Base-by-base conservation (phyloP, 208 protist genomes). In the Leishmania arabica region DNA sequence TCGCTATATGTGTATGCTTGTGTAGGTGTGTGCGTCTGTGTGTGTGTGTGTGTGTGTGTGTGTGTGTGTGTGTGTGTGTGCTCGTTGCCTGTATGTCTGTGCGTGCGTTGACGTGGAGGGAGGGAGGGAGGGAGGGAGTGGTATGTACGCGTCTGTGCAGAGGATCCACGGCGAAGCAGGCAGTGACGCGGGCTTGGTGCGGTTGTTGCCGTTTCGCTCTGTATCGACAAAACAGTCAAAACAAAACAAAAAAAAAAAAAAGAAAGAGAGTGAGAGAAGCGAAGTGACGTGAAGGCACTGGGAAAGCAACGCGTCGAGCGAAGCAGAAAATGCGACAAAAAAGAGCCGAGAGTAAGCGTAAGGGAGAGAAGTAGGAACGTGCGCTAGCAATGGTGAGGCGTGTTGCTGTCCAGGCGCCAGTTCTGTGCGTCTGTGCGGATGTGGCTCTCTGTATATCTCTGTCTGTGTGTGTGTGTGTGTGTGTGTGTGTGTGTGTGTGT, bases 281-380 rank as follows among this genome's bases (percentile, higher is more conserved):
- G 17, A 54, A 21, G 51, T 19, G 17, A 54, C 3, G 51, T 19
- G 15, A 54, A 54, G 51, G 51, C 51, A 54, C 51, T 4, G 17
- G 51, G 15, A 21, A 54, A 54, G 51, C 51, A 54, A 54, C 13
- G 15, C 68, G 21, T n/a, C 68, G 17, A 34, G 27, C 31, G 9
- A 42, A 24, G 24, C 5, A 74, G 69, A 84, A 80, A 81, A 74
- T 71, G 79, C 27, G 21, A 11, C n/a, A 79, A 66, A 31, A 64
- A 17, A 77, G 79, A 42, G 9, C 27, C 53, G 42, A 77, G 54
- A 24, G 37, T n/a, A 8, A 76, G 66, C 17, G 24, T 47, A 47
- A 47, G 45, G 45, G 45, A 47, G n/a, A 31, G 47, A 40, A 17
- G 34, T 45, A 34, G 40, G 15, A 62, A n/a, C 24, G 56, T 24